A percentile compares a stretch with the other conserved stretches of the same genome.
Conservation (phyloP, 371 early-diverging fungal genomes). For the Apophysomyces elegans region DNA sequence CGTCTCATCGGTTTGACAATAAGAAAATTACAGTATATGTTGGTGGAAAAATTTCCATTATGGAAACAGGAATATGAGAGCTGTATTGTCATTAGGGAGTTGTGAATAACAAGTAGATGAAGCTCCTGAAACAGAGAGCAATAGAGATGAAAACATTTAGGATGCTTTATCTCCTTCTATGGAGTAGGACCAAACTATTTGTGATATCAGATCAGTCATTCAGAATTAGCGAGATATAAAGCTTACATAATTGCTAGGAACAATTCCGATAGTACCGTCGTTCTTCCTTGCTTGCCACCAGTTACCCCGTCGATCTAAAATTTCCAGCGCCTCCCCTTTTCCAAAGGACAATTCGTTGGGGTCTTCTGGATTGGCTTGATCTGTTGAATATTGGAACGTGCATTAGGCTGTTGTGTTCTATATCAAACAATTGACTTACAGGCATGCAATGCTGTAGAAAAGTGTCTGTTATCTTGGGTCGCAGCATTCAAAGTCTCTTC, state of each 20-base stretch:
- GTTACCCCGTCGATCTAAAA: slow-evolving; percentile 88
- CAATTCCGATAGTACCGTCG: slow-evolving; percentile 88
- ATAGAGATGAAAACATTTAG: neutral
- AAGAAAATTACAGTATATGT: no score
- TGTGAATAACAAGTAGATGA: slow-evolving; percentile 1
- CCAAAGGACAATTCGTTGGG: slow-evolving; percentile 87
- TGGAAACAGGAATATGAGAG: neutral
- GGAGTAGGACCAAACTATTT: neutral
- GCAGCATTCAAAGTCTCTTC: neutral
- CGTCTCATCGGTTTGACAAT: no score
- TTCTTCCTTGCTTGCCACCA: slow-evolving; percentile 94
- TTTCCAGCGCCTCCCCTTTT: slow-evolving; percentile 85
- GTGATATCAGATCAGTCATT: neutral
- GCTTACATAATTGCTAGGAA: slow-evolving; percentile 86
- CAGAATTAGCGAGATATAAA: neutral
- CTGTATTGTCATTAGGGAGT: slow-evolving; percentile 10
- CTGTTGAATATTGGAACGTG: neutral
- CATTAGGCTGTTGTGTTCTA: neutral
- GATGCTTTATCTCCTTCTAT: slow-evolving; percentile 3
- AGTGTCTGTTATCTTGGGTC: neutral
- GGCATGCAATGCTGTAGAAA: slow-evolving; percentile 10
- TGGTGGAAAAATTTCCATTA: neutral
- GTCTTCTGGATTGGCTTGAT: slow-evolving; percentile 81
- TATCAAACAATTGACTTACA: slow-evolving; percentile 4
- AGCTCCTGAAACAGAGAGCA: slow-evolving; percentile 10